These are phyloP conservation scores for Ramichloridium luteum DNA, from an alignment of 2,329 filamentous ascomycete genomes.

Conservation along the genomic window DNA sequence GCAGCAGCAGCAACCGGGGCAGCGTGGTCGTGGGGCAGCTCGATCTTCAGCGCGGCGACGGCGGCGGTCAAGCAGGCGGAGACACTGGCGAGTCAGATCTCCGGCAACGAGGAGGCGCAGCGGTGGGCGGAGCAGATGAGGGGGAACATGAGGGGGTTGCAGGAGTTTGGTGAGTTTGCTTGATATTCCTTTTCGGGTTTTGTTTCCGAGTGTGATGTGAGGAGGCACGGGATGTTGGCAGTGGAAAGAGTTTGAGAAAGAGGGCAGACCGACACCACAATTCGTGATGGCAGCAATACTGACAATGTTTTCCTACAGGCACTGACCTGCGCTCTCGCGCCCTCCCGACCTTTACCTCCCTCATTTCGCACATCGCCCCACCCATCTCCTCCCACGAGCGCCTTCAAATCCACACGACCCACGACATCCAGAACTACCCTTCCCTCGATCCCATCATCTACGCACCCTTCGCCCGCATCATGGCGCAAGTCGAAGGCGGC, in stretches of 20 bases:
- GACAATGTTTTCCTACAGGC: slow-evolving; percentile 40
- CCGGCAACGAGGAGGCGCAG: slow-evolving; percentile 91
- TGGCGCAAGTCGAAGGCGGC: slow-evolving; percentile 97
- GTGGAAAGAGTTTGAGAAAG: too few species aligned
- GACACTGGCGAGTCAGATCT: slow-evolving; percentile 84
- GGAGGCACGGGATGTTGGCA: too few species aligned
- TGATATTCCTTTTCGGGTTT: too few species aligned
- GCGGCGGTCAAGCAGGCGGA: slow-evolving; percentile 89
- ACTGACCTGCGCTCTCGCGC: slow-evolving; percentile 78
- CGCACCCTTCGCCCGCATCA: slow-evolving; percentile 82
- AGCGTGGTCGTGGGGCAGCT: slow-evolving; percentile 65
- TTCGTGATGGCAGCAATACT: too few species aligned
- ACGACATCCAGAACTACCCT: slow-evolving; percentile 89
- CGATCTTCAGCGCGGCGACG: slow-evolving; percentile 66
- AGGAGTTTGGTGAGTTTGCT: slow-evolving; percentile 59
- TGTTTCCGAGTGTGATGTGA: too few species aligned
- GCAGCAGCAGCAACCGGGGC: background rate
- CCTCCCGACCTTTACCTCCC: slow-evolving; percentile 85
- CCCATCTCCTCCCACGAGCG: slow-evolving; percentile 95
- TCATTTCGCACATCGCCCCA: slow-evolving; percentile 88
- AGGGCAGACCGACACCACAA: too few species aligned
- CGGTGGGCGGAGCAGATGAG: slow-evolving; percentile 91
- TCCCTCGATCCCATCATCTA: slow-evolving; percentile 89
- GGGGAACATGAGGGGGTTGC: slow-evolving; percentile 71
- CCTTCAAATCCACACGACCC: slow-evolving; percentile 91